These are phyloP conservation scores for Fomitopsis pulvina DNA, from an alignment of 768 basidiomycete species.

Conservation along the genomic window DNA sequence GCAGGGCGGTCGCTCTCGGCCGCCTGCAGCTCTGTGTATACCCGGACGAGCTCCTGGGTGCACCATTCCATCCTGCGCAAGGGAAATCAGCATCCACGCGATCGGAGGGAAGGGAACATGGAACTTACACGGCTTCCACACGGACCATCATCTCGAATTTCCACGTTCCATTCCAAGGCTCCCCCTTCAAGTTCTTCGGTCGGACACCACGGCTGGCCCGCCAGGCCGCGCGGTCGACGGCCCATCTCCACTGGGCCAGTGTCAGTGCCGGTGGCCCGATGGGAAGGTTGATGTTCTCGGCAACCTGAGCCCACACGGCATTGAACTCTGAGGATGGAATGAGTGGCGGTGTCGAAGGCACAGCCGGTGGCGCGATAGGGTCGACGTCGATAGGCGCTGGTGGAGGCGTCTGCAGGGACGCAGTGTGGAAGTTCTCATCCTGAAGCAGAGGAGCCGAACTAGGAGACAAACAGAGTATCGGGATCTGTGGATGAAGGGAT, in stretches of 20 bases:
- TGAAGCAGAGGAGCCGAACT: background rate
- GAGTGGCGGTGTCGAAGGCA: too few relatives aligned
- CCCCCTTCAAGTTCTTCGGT: background rate
- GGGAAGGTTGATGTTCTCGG: background rate
- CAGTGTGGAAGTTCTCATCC: background rate
- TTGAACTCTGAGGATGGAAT: too few relatives aligned
- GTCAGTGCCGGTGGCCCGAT: background rate
- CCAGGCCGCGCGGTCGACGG: background rate
- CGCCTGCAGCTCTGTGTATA: conserved; percentile 4
- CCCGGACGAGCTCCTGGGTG: conserved; percentile 5
- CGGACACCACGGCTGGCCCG: background rate
- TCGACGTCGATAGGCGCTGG: background rate
- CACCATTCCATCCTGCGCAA: conserved; percentile 2
- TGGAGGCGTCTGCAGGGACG: background rate
- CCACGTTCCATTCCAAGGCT: background rate
- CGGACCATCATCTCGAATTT: conserved; percentile 1
- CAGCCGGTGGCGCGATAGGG: background rate
- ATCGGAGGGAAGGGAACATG: background rate
- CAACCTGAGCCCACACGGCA: background rate
- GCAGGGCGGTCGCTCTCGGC: background rate
- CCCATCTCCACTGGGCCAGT: background rate
- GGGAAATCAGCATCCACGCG: background rate
- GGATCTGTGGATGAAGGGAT: background rate
- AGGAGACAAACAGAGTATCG: background rate
- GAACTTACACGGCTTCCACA: conserved; percentile 10